Conservation (phyloP, 106 monocot genomes). For the Dendrobium catenatum region DNA sequence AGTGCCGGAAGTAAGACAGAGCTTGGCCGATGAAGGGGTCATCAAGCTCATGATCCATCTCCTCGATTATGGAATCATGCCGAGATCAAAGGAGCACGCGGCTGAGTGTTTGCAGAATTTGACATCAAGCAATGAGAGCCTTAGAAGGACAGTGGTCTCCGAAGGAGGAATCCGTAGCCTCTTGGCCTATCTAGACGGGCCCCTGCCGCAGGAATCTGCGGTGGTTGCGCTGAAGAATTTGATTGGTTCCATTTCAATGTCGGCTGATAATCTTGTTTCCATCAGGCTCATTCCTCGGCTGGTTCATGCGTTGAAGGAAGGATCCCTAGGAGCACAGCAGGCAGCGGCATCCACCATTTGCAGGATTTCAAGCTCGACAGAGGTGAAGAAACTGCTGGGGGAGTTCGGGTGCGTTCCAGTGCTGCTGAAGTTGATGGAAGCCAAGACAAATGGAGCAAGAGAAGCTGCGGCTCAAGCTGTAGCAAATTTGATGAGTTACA, state of each 20-base stretch:
- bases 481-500: slow-evolving; percentile 44
- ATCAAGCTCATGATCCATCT: slow-evolving; percentile 54
- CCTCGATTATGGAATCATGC: slow-evolving; percentile 37
- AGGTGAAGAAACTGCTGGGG: slow-evolving; percentile 59
- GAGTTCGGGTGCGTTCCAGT: slow-evolving; percentile 42
- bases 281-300: slow-evolving; percentile 56
- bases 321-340: slow-evolving; percentile 57
- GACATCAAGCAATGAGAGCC: slow-evolving; percentile 53
- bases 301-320: slow-evolving; percentile 45
- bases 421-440: slow-evolving; percentile 53
- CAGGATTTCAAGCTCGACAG: slow-evolving; percentile 33
- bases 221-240: slow-evolving; percentile 64
- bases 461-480: slow-evolving; percentile 67
- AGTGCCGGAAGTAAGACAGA: slow-evolving; percentile 65
- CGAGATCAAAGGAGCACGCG: slow-evolving; percentile 52
- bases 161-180: slow-evolving; percentile 62
- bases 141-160: slow-evolving; percentile 38
- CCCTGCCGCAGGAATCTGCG: slow-evolving; percentile 64
- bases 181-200: slow-evolving; percentile 48
- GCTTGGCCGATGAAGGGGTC: slow-evolving; percentile 57
- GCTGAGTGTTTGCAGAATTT: slow-evolving; percentile 78
- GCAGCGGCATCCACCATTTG: slow-evolving; percentile 54
- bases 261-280: slow-evolving; percentile 28
- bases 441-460: slow-evolving; percentile 37
- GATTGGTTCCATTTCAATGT: slow-evolving; percentile 24